phyloP scores from a whole-genome alignment of 2,329 filamentous ascomycete species.

The Claviceps sp. region DNA sequence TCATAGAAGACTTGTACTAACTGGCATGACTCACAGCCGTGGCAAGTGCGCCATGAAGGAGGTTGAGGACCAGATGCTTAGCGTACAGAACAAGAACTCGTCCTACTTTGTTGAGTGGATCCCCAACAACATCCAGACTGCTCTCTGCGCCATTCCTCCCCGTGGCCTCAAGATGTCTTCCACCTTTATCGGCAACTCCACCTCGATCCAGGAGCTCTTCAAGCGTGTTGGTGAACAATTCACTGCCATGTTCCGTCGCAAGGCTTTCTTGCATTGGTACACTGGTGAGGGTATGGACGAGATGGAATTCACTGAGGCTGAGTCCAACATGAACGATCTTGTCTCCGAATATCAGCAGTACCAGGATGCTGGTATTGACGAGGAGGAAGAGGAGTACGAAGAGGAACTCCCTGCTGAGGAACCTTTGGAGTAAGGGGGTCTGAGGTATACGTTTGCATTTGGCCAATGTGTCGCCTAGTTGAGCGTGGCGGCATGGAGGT shows the following conservation, averaged over 20 bases:
- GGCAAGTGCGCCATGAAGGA: conserved; percentile 99
- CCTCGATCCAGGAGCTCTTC: conserved; percentile 99
- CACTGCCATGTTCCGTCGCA: conserved; percentile 99
- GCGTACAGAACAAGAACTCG: conserved; percentile 98
- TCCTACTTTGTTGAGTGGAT: conserved; percentile 99
- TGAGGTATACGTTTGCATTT: not conserved
- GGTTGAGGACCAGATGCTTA: conserved; percentile 99
- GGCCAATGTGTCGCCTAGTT: not conserved
- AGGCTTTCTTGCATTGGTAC: conserved; percentile 99
- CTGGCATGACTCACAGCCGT: conserved; percentile 73
- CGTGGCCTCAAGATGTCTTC: conserved; percentile 97
- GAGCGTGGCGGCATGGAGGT: not conserved
- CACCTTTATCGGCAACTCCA: conserved; percentile 98
- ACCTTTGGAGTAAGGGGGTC: conserved; percentile 36
- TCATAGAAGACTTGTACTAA: conserved; percentile 99
- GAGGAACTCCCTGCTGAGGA: conserved; percentile 63
- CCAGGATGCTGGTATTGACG: conserved; percentile 95
- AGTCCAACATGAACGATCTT: conserved; percentile 99
- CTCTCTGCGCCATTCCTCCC: conserved; percentile 95
- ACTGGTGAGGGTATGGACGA: conserved; percentile 99
- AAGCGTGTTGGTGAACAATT: conserved; percentile 99
- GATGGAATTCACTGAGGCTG: conserved; percentile 99
- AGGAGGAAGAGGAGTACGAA: conserved; percentile 92
- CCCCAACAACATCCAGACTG: conserved; percentile 99
- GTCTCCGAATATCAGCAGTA: conserved; percentile 99